Base-by-base conservation (phyloP, 768 basidiomycete species). In the Ephemerocybe angulata region DNA sequence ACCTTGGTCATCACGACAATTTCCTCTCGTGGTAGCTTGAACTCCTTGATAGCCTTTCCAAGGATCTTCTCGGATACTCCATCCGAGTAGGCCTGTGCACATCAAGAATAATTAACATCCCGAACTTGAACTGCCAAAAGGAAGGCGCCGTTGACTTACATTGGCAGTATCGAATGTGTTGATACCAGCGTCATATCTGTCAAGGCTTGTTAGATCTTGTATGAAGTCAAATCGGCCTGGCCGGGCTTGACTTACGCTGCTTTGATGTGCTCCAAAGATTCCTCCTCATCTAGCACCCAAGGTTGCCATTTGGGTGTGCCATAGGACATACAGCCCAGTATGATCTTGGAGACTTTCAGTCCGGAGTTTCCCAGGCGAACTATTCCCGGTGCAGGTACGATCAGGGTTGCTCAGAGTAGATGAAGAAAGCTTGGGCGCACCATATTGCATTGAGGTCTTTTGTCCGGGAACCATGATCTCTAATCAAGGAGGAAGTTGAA, bases 1-100 rank as follows among this genome's bases (percentile, higher is more conserved):
- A 82, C 82, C 72, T 92, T 91, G 53, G 90, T 89, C 75, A 91
- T 78, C 15, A 92, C 79, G 17, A 92, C 88, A 42, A 90, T 82
- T 59, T 85, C 81, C 13, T 86, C 85, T 1, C 89, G 80, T n/a
- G 87, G 87, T 12, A 88, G 73, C 21, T 83, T 65, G 58, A 81
- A 76, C 57, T 82, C 63, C 62, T 86, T 87, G 70, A 92, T 83
- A 2, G 83, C 87, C 60, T 86, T 85, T 11, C 88, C 88, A 19
- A 89, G 72, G 50, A 89, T 76, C 42, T 79, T 62, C 64, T 91
- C 90, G 0, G 83, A 85, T 5, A 72, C 67, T 2, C 86, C 86
- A 58, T 86, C 83, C 1, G 83, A 85, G 62, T 88, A 89, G 0
- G 78, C 72, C 83, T 85, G 30, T 30, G 54, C 35, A 13, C 50